Percentiles rank a stretch among this genome's conserved stretches.
Conservation (phyloP, 2,329 filamentous ascomycete genomes). For the Lasiodiplodia theobromae region DNA sequence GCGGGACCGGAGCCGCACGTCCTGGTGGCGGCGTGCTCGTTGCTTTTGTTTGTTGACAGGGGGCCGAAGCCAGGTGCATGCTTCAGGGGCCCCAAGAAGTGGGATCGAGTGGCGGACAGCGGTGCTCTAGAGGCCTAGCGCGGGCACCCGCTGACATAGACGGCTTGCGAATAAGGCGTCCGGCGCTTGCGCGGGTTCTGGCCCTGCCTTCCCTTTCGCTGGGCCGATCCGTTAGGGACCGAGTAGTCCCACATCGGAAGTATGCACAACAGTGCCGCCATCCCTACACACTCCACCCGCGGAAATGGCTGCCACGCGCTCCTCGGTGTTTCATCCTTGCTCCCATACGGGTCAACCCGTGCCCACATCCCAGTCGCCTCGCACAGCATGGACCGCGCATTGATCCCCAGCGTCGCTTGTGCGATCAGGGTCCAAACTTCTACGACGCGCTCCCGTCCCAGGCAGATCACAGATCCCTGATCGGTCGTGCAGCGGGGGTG, state of each 20-base stretch:
- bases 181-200: not conserved
- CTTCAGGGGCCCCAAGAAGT: not conserved
- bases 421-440: not conserved
- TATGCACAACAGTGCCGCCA: not conserved
- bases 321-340: not conserved
- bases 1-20: not conserved
- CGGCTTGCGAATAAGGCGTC: not conserved
- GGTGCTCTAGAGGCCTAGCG: not conserved
- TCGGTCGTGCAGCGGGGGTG: not conserved
- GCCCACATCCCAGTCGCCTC: not conserved
- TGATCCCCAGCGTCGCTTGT: not conserved
- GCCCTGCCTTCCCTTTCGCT: not conserved
- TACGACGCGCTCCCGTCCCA: not conserved
- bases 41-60: not conserved
- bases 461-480: not conserved
- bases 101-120: not conserved
- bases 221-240: no score
- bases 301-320: not conserved
- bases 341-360: not conserved
- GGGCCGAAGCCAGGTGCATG: not conserved
- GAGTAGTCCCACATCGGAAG: not conserved
- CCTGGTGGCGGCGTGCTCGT: not conserved
- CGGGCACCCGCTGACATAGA: slow-evolving; percentile 1
- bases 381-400: not conserved
- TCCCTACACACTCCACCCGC: not conserved